phyloP scores from a whole-genome alignment of 192 early-diverging fungal species.

The Coemansia sp. region DNA sequence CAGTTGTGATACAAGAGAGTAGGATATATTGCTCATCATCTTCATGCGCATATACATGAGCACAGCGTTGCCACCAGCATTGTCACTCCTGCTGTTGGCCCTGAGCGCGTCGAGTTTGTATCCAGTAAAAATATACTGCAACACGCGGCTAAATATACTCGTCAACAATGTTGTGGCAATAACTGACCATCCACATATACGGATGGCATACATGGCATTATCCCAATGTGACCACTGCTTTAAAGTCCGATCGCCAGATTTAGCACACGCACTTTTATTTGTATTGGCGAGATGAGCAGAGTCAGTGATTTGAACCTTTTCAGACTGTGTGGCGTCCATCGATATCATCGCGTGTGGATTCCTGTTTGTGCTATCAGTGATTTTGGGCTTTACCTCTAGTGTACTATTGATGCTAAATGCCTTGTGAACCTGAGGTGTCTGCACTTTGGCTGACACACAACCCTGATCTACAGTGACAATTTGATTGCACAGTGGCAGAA shows the following conservation, averaged over 20 bases:
- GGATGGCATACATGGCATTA: constrained; percentile 52
- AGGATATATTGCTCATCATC: not conserved
- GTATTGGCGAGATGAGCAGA: not conserved
- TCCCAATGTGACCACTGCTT: constrained; percentile 49
- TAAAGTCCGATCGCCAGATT: no score
- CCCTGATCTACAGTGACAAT: constrained; percentile 25
- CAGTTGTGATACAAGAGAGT: not conserved
- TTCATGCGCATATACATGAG: not conserved
- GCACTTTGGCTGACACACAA: constrained; percentile 37
- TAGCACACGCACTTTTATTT: not conserved
- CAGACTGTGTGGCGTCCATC: not conserved
- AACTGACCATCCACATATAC: not conserved
- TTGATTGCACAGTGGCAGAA: constrained; percentile 35
- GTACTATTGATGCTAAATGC: constrained; percentile 6
- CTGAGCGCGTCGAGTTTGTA: constrained; percentile 12
- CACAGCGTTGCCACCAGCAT: not conserved
- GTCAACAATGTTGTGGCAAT: not conserved
- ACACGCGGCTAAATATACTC: not conserved
- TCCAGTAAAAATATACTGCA: not conserved
- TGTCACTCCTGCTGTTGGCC: not conserved
- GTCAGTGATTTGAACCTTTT: not conserved
- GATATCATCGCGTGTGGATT: not conserved
- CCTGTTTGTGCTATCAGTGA: not conserved
- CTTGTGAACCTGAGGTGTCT: constrained; percentile 27
- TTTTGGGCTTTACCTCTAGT: constrained; percentile 18